Evolutionary conservation across 2,329 filamentous ascomycete genomes (phyloP), one percentile per base, ranked within the genome.

Genomic region (Monosporascus sp.): DNA sequence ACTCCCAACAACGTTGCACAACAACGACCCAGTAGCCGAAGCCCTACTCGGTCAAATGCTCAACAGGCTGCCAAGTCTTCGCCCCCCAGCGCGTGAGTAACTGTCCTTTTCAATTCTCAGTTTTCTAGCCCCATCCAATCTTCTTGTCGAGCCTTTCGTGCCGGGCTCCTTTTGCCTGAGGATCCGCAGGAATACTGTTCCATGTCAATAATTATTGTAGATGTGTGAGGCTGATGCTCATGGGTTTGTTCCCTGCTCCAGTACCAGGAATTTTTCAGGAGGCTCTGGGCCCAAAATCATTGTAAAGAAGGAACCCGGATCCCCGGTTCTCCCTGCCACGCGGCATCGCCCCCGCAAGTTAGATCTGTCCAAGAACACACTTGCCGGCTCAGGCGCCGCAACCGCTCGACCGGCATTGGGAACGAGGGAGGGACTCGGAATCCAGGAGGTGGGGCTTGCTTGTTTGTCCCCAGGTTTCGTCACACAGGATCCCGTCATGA

Each of bases 381-480:
- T 73, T 48, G 73, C 75, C 35, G 78, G 73, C 55, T 77, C 79
- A 15, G 72, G 71, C 53, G 78, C 82, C 28, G 75, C 75, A 35
- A 82, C 87, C 6, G 85, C 85, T 50, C 84, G 91, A 40, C 87
- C 91, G 28, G 82, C 87, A 38, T 77, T 95, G 72, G 94, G 90
- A 8, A 87, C 86, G 24, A 83, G 90, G 61, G 90, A 95, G 46
- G 83, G 86, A 22, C 75, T 94, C 38, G 89, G 81, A 43, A 93
- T 97, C 66, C 91, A 96, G 64, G 91, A 97, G 71, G 89, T 97
- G 26, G 94, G 94, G 54, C 80, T 97, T 53, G 93, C 93, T 43
- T 99, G 94, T 66, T 78, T 99, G 52, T 97, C 94, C 2, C 94
- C 94, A 0, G 94, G 94, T 51, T 97, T 99, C 66, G 86, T 95